These are phyloP conservation scores for Prosopis cineraria DNA, from an alignment of 306 rosid genomes.

Conservation along the genomic window DNA sequence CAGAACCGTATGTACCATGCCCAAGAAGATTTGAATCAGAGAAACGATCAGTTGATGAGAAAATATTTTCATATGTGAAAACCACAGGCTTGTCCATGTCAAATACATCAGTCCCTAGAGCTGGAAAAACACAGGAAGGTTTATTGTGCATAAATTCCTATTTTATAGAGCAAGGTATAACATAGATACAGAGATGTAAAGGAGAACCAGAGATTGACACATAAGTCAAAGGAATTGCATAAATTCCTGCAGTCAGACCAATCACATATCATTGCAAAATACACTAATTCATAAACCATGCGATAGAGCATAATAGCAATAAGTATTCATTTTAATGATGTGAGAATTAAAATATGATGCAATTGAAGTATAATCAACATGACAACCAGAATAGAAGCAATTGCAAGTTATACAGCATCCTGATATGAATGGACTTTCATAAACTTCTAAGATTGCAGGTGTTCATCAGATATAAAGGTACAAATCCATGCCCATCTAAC, in stretches of 20 bases:
- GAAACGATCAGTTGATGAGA: conserved; percentile 75
- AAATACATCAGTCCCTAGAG: conserved; percentile 70
- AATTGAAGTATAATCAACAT: not conserved
- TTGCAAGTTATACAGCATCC: not conserved
- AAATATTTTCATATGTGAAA: conserved; percentile 79
- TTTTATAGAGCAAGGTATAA: conserved; percentile 28
- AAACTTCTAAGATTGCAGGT: not conserved
- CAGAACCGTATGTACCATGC: conserved; percentile 97
- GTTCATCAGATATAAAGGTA: not conserved
- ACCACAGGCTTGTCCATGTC: conserved; percentile 88
- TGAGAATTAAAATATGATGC: not conserved
- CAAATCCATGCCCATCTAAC: conserved; percentile 3
- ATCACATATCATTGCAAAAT: not conserved
- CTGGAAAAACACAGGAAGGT: conserved; percentile 49
- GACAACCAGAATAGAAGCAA: conserved; percentile 4
- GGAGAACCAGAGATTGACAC: not conserved
- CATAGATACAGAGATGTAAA: not conserved
- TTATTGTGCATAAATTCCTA: conserved; percentile 23
- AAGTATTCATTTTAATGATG: not conserved
- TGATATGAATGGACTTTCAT: not conserved
- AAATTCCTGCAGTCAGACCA: not conserved
- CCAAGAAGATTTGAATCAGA: conserved; percentile 93
- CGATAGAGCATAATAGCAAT: not conserved
- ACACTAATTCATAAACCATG: not conserved
- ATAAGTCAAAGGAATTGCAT: not conserved